Base-by-base conservation (phyloP, 2,329 filamentous ascomycete genomes). In the Exserohilum turcica region DNA sequence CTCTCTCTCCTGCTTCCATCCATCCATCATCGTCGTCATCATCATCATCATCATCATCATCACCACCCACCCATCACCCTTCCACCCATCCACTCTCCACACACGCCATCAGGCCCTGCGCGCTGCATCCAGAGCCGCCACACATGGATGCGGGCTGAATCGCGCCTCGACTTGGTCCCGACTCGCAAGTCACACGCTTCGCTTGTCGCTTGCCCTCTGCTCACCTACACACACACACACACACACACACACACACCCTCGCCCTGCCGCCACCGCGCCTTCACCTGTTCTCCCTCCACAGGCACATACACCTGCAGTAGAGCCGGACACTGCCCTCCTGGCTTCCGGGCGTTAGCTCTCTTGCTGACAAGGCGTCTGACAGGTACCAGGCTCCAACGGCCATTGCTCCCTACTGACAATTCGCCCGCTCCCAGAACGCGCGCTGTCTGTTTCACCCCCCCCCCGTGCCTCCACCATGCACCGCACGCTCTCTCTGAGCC, bases 351-450 rank as follows among this genome's bases (percentile, higher is more conserved):
- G 19, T 48, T 43, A 43, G 33, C 28, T 37, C 21, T 24, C 21
- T 24, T 52, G 43, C 33, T 42, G 32, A 35, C 47, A 40, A 37
- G 21, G 32, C 39, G 43, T 48, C 43, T 52, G 52, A 52, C 48
- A 52, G 31, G 43, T 50, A 47, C 42, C 48, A 52, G 48, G 40
- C 33, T 32, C 28, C 19, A 52, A 45, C 48, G 37, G 48, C 43
- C 38, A 45, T 52, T 37, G 28, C 38, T 47, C 32, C 13, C 12
- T 39, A 27, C 33, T 51, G 12, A 2, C 33, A 32, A 31, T 24
- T 5, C 21, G 29, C 32, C 29, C 27, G 36, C 48, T 28, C 21
- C 33, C 13, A 39, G n/a, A n/a, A n/a, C n/a, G 19, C 28, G 12
- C 19, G 8, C 18, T 21, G 15, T 24, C 36, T 18, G 36, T 7